phyloP scores from a whole-genome alignment of 306 rosid genomes.

The Castanea crenata region DNA sequence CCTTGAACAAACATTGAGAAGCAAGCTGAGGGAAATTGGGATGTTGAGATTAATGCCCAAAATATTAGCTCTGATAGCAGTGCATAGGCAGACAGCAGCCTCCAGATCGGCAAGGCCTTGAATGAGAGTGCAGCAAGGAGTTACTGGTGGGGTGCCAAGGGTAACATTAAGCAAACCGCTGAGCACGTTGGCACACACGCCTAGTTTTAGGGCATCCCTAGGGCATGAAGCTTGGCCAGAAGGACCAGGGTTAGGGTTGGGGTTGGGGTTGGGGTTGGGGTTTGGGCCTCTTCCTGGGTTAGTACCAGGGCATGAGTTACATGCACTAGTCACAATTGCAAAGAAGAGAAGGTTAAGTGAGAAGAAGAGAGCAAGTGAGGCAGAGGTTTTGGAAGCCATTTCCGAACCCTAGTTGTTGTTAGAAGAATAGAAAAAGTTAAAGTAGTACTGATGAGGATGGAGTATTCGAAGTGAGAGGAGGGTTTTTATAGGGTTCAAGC shows the following conservation, averaged over 20 bases:
- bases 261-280: slow-evolving; percentile 20
- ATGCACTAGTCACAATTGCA: slow-evolving; percentile 46
- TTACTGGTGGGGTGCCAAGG: slow-evolving; percentile 54
- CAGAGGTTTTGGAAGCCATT: slow-evolving; percentile 59
- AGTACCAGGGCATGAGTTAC: slow-evolving; percentile 32
- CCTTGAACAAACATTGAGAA: slow-evolving; percentile 59
- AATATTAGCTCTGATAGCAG: slow-evolving; percentile 64
- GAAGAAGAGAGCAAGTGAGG: slow-evolving; percentile 67
- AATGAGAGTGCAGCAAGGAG: slow-evolving; percentile 65
- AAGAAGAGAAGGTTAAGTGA: slow-evolving; percentile 69
- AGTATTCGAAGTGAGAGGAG: slow-evolving; percentile 4
- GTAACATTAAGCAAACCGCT: slow-evolving; percentile 47
- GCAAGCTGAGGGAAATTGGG: slow-evolving; percentile 63
- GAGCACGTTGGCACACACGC: slow-evolving; percentile 60
- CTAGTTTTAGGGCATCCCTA: slow-evolving; percentile 56
- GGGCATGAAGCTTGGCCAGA: slow-evolving; percentile 40
- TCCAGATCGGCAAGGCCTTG: slow-evolving; percentile 71
- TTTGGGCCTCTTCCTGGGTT: slow-evolving; percentile 1
- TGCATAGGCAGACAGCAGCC: slow-evolving; percentile 80
- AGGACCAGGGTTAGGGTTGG: background rate
- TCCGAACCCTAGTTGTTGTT: slow-evolving; percentile 6
- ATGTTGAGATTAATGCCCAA: slow-evolving; percentile 66
- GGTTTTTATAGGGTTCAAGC: slow-evolving; percentile 37
- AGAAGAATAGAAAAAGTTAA: background rate
- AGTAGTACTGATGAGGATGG: background rate